Evolutionary conservation across 2,329 filamentous ascomycete species (phyloP).

Genomic region (Triangularia verruculosa): DNA sequence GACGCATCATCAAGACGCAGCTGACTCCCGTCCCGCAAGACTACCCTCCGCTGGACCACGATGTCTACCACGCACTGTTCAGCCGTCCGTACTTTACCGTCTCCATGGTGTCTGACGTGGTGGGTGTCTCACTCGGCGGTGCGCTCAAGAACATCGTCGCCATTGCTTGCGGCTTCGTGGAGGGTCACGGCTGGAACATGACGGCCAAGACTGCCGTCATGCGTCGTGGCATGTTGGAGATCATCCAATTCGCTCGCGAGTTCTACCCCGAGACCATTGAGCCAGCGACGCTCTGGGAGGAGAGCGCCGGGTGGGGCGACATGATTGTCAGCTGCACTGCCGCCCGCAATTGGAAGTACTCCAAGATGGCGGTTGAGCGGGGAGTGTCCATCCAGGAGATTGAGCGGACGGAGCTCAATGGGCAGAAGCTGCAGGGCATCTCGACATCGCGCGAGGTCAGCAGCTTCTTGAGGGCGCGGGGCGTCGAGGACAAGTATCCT

Average conservation of each 20-base stretch:
- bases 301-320: slow-evolving; percentile 92
- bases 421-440: slow-evolving; percentile 94
- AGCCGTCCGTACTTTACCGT: slow-evolving; percentile 98
- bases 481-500: slow-evolving; percentile 79
- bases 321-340: slow-evolving; percentile 91
- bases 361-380: slow-evolving; percentile 79
- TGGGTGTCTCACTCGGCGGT: slow-evolving; percentile 89
- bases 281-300: slow-evolving; percentile 89
- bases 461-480: slow-evolving; percentile 76
- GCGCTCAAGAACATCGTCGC: slow-evolving; percentile 97
- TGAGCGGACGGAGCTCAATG: slow-evolving; percentile 85
- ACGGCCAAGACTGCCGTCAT: slow-evolving; percentile 99
- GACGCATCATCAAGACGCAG: slow-evolving; percentile 63
- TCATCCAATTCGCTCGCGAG: slow-evolving; percentile 90
- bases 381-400: slow-evolving; percentile 81
- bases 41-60: slow-evolving; percentile 83
- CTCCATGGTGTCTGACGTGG: slow-evolving; percentile 89
- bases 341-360: slow-evolving; percentile 91
- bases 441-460: slow-evolving; percentile 90
- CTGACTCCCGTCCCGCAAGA: slow-evolving; percentile 74
- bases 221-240: slow-evolving; percentile 91
- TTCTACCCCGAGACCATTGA: slow-evolving; percentile 85
- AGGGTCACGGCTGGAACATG: slow-evolving; percentile 94
- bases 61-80: slow-evolving; percentile 80
- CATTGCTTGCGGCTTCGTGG: slow-evolving; percentile 89